phyloP scores from a whole-genome alignment of 177 flowering plant species.

The Vitis hybrid region DNA sequence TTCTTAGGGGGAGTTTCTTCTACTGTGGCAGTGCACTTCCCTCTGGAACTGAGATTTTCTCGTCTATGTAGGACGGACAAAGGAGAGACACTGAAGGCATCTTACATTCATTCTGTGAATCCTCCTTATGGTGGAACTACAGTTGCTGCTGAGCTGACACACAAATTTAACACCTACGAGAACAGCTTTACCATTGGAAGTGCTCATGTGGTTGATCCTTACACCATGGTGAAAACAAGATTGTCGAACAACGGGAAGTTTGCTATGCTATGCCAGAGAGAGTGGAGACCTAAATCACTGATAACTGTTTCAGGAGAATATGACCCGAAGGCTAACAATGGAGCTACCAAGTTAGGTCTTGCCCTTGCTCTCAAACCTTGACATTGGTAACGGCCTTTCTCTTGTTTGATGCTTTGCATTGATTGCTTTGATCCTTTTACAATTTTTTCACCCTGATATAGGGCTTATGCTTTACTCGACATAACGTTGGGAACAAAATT shows the following conservation, averaged over 20 bases:
- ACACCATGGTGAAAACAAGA: conserved; percentile 49
- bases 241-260: conserved; percentile 51
- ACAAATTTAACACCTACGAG: conserved; percentile 42
- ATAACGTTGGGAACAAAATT: conserved; percentile 5
- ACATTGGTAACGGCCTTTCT: conserved; percentile 5
- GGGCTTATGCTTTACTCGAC: conserved; percentile 9
- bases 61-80: conserved; percentile 49
- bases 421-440: background rate
- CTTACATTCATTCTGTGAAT: conserved; percentile 53
- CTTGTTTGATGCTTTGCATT: background rate
- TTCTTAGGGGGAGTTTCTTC: too few species aligned
- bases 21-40: too few species aligned
- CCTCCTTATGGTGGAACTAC: conserved; percentile 43
- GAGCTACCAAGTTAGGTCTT: conserved; percentile 55
- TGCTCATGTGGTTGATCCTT: conserved; percentile 48
- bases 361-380: conserved; percentile 69
- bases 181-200: conserved; percentile 67
- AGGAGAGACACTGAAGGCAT: conserved; percentile 69
- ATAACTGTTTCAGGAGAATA: conserved; percentile 63
- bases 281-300: conserved; percentile 81
- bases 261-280: conserved; percentile 52
- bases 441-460: conserved; percentile 11
- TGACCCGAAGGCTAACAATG: conserved; percentile 38
- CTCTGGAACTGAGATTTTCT: background rate
- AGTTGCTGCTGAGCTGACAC: conserved; percentile 70